Evolutionary conservation across 116 monocot genomes (phyloP).

Genomic region (Thalassia testudinum): DNA sequence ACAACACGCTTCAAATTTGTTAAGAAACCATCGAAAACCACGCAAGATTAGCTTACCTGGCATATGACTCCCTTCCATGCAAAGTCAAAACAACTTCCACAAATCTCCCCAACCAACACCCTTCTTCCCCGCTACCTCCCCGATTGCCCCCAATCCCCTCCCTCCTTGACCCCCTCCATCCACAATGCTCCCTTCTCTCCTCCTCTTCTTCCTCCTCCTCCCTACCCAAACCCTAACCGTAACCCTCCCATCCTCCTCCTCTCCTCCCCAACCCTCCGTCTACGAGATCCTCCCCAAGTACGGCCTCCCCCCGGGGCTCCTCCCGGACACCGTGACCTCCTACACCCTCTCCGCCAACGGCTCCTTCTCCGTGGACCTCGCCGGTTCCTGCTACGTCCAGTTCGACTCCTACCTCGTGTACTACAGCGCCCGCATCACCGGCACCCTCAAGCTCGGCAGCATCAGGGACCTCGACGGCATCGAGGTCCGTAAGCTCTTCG

Average conservation of each 20-base stretch:
- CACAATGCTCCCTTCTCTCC: not conserved
- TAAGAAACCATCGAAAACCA: no score
- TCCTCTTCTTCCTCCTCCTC: not conserved
- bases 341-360: constrained; percentile 30
- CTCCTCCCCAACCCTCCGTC: constrained; percentile 3
- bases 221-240: not conserved
- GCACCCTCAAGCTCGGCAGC: constrained; percentile 29
- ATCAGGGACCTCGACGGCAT: constrained; percentile 55
- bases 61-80: no score
- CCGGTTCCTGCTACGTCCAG: constrained; percentile 43
- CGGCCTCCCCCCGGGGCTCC: constrained; percentile 54
- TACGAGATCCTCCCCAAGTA: constrained; percentile 35
- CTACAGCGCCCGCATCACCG: constrained; percentile 31
- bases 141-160: not conserved
- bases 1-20: no score
- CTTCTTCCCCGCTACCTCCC: not conserved
- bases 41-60: no score
- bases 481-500: constrained; percentile 46
- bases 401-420: constrained; percentile 46
- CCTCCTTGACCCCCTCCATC: not conserved
- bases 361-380: constrained; percentile 34
- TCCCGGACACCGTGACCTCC: constrained; percentile 39
- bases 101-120: no score
- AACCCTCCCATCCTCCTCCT: not conserved
- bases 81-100: no score